Evolutionary conservation across 768 basidiomycete species (phyloP), one percentile per base, ranked within the genome.

Genomic region (Hydnum rufescens): DNA sequence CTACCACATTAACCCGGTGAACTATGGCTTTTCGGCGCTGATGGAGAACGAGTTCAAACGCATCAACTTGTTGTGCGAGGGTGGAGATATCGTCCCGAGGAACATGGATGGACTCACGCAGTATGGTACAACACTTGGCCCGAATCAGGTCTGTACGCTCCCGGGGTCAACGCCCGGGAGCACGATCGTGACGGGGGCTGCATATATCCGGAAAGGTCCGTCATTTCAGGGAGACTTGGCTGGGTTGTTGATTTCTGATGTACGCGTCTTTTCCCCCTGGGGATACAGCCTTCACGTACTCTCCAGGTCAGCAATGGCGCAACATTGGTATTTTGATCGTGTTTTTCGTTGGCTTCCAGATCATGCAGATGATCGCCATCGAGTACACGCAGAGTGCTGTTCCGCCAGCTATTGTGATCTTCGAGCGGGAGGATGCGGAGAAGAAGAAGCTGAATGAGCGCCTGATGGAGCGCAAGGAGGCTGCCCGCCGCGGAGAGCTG

Each of bases 21-120:
- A 74, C 1, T 88, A 84, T 66, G 77, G 76, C 0, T 89, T 82
- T 73, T 75, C 81, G 57, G 77, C 75, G 2, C 68, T 74, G 32
- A 82, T 92, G 78, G 77, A 82, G 64, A 90, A 90, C 63, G 88
- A 93, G 63, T 88, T 89, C 64, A 74, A 70, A 69, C 74, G 76
- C 18, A 75, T 77, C 32, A 63, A 72, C 19, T 60, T 84, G 43
- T 67, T 66, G 5, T 87, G 83, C 58, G 76, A 80, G 58, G 82
- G 82, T 19, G 66, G 63, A 43, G 74, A 71, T 53, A 64, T 87
- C 32, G 68, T 80, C n/a, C 84, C 84, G 2, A 70, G 80, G 42
- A 82, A 82, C 59, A 69, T 68, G 8, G 66, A 68, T 2, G 75
- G 72, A 4, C 52, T 76, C 22, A 66, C 63, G 22, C 73, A 73